A percentile compares a stretch with the other conserved stretches of the same genome.
These are phyloP conservation scores for Torrubiella hemipterigena DNA, from an alignment of 2,329 filamentous ascomycete genomes.

Conservation along the genomic window DNA sequence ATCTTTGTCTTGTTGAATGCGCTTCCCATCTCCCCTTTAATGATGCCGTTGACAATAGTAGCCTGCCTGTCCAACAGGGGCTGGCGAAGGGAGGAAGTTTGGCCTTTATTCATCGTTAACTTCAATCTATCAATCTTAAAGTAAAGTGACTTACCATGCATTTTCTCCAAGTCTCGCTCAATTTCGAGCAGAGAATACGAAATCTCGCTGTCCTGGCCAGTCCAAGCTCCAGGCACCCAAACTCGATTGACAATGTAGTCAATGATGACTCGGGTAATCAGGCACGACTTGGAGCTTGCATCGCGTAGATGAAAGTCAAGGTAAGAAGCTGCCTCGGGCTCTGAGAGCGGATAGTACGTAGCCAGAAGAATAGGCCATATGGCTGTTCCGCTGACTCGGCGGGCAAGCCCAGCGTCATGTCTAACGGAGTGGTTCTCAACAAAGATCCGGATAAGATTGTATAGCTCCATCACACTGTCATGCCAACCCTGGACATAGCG, in stretches of 20 bases:
- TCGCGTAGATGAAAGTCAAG: conserved; percentile 27
- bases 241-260: conserved; percentile 29
- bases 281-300: conserved; percentile 25
- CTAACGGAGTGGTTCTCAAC: conserved; percentile 21
- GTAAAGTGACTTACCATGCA: conserved; percentile 22
- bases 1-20: conserved; percentile 20
- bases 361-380: conserved; percentile 24
- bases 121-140: too few species aligned
- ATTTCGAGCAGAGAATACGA: conserved; percentile 21
- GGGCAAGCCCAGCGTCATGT: conserved; percentile 16
- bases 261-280: conserved; percentile 29
- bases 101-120: conserved; percentile 16
- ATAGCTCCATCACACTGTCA: conserved; percentile 23
- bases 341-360: conserved; percentile 24
- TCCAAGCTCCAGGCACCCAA: conserved; percentile 27
- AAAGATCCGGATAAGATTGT: conserved; percentile 21
- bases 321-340: conserved; percentile 25
- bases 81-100: conserved; percentile 22
- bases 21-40: conserved; percentile 17
- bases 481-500: conserved; percentile 21
- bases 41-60: conserved; percentile 23
- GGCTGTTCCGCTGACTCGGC: conserved; percentile 15
- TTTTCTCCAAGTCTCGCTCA: conserved; percentile 21
- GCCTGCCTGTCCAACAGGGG: conserved; percentile 26
- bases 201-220: conserved; percentile 21